Evolutionary conservation across 23 red algal species (phyloP).

Genomic region (Pyropia yezoensis): DNA sequence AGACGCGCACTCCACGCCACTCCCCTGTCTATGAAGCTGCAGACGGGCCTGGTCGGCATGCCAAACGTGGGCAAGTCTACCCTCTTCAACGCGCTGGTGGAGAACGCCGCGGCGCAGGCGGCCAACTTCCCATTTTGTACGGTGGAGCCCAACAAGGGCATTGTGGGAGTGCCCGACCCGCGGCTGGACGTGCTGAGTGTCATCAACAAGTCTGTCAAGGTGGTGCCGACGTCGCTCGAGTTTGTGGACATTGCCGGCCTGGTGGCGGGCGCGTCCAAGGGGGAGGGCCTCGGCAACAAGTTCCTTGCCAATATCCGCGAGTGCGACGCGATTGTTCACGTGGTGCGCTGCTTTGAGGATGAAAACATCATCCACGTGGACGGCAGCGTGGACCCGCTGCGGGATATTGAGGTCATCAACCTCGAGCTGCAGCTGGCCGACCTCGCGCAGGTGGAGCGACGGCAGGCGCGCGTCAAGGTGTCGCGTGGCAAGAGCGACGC

Average conservation of each 20-base stretch:
- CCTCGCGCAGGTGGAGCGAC: constrained; percentile 78
- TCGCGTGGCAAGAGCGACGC: constrained; percentile 9
- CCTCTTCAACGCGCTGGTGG: constrained; percentile 88
- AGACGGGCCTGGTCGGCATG: constrained; percentile 85
- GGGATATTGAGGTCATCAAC: constrained; percentile 95
- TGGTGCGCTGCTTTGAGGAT: constrained; percentile 94
- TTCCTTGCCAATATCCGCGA: constrained; percentile 92
- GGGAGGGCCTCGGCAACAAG: constrained; percentile 96
- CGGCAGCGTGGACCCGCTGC: constrained; percentile 73
- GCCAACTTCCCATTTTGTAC: constrained; percentile 99
- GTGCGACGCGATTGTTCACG: constrained; percentile 97
- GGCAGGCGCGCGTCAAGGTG: constrained; percentile 16
- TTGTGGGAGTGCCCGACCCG: constrained; percentile 82
- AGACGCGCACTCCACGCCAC: constrained; percentile 27
- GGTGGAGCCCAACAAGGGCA: constrained; percentile 94
- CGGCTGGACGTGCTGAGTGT: constrained; percentile 53
- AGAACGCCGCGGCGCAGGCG: constrained; percentile 71
- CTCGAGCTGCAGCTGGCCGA: constrained; percentile 88
- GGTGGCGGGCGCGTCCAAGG: constrained; percentile 81
- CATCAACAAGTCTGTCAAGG: constrained; percentile 49
- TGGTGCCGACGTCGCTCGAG: constrained; percentile 77
- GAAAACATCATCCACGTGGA: constrained; percentile 92
- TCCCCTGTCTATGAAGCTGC: constrained; percentile 64
- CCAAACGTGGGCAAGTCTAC: constrained; percentile 94
- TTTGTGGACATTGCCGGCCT: constrained; percentile 97